Percentiles rank a stretch among this genome's conserved stretches.
Evolutionary conservation across 306 rosid species (phyloP).

Genomic region (Potentilla sterilis): DNA sequence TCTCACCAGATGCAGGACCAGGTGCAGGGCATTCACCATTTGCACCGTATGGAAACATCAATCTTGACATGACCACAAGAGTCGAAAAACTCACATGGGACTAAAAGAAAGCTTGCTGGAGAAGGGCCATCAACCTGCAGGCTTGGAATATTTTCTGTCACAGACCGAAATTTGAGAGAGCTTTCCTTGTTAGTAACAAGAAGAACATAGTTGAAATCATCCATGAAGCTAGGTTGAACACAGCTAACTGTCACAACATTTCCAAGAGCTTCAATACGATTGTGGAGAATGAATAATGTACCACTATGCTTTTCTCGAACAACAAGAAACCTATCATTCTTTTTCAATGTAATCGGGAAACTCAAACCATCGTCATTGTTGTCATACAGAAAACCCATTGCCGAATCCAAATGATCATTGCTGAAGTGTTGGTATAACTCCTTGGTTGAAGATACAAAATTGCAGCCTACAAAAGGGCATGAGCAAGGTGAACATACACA

Average conservation of each 20-base stretch:
- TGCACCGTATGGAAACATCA: constrained; percentile 39
- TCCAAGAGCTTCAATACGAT: constrained; percentile 33
- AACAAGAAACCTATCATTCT: background rate
- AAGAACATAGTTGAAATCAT: constrained; percentile 39
- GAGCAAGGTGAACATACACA: constrained; percentile 52
- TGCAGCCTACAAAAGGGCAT: constrained; percentile 51
- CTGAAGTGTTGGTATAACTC: constrained; percentile 47
- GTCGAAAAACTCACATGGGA: constrained; percentile 38
- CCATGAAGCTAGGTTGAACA: constrained; percentile 40
- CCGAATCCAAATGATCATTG: constrained; percentile 34
- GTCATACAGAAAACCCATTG: constrained; percentile 25
- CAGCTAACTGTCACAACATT: constrained; percentile 42
- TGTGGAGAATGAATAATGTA: constrained; percentile 44
- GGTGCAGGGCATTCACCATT: background rate
- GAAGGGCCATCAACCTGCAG: constrained; percentile 18
- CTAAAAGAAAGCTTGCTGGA: constrained; percentile 34
- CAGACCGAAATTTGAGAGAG: constrained; percentile 39
- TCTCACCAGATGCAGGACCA: background rate
- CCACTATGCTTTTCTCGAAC: constrained; percentile 29
- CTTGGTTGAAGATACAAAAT: constrained; percentile 34
- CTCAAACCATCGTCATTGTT: background rate
- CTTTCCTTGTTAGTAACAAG: constrained; percentile 31
- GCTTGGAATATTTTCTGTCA: constrained; percentile 33
- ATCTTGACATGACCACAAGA: constrained; percentile 33
- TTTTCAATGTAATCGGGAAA: background rate